Conservation (phyloP, 192 early-diverging fungal genomes). For the Coemansia pectinata region DNA sequence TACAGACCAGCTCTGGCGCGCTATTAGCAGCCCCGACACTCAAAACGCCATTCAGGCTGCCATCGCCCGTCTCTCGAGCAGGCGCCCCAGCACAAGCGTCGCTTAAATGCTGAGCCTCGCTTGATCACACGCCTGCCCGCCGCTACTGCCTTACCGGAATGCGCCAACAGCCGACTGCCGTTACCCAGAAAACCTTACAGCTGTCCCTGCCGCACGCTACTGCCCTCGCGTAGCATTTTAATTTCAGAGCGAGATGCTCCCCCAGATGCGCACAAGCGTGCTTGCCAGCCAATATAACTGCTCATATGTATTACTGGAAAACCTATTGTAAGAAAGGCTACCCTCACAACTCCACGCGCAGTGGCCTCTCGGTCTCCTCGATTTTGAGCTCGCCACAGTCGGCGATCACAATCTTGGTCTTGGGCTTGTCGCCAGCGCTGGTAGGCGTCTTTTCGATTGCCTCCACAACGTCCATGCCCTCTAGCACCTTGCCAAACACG, state of each 20-base stretch:
- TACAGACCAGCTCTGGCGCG: constrained; percentile 22
- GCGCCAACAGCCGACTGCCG: neutral
- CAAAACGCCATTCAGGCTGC: constrained; percentile 11
- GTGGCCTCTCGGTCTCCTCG: constrained; percentile 37
- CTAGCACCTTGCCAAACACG: constrained; percentile 75
- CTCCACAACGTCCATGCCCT: constrained; percentile 76
- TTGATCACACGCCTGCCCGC: neutral
- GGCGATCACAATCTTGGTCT: constrained; percentile 67
- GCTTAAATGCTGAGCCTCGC: neutral
- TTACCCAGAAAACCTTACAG: neutral
- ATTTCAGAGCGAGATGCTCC: neutral
- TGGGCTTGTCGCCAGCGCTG: constrained; percentile 66
- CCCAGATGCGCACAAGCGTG: neutral
- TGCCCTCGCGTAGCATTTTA: neutral
- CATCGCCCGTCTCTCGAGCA: neutral
- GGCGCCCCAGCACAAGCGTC: neutral
- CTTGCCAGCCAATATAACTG: constrained; percentile 11
- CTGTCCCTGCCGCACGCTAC: neutral
- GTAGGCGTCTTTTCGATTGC: constrained; percentile 59
- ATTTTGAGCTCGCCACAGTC: constrained; percentile 78
- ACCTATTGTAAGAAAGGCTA: neutral
- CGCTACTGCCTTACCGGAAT: neutral
- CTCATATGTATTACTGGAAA: neutral
- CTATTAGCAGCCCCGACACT: constrained; percentile 15
- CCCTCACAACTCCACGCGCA: constrained; percentile 46